Base-by-base conservation (phyloP, 2,329 filamentous ascomycete species). In the Graphilbum ipis-grandicollis region DNA sequence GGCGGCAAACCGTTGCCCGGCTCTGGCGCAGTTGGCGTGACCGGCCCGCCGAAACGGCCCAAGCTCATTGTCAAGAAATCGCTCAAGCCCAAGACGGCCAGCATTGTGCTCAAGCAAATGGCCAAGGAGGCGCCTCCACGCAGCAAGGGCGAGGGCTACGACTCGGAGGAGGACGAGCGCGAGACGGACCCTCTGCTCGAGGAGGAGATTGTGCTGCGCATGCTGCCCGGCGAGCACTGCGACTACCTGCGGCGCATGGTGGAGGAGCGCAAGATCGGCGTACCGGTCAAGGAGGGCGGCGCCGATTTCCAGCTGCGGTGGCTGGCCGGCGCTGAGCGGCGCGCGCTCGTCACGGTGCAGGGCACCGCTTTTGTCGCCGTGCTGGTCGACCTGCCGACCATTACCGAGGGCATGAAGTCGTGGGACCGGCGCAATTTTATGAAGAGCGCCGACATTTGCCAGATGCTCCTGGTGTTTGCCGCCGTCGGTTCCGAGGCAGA, bases 141-240 rank as follows among this genome's bases (percentile, higher is more conserved):
- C 44, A 75, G 75, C 5, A 70, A 73, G 1, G 90, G 90, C 36
- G 84, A 93, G 39, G 90, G 88, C 8, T 98, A 96, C 56, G 90
- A 98, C 53, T 94, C 86, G 3, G 90, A 96, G 56, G 84, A 86
- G 12, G 90, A 85, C 38, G 90, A 96, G 51, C 74, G 78, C 13
- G 90, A 98, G 55, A 57, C 63, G 9, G 90, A 98, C 50, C 90
- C 90, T 1, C 69, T 79, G 1, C 82, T 93, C 42, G 88, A 96
- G 55, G 80, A 88, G 50, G 79, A 92, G 44, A 83, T 96, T 46
- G 67, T 98, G 9, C 56, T 98, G 42, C 81, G 90, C 41, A 93
- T 94, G 80, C 56, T 75, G 38, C 82, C 85, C 0, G 86, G 85
- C 0, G 73, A 80, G 22, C 81, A 94, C 55, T 82, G 80, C 52